These are phyloP conservation scores for Fusarium abutilonis DNA, from an alignment of 2,329 filamentous ascomycete genomes.

Conservation along the genomic window DNA sequence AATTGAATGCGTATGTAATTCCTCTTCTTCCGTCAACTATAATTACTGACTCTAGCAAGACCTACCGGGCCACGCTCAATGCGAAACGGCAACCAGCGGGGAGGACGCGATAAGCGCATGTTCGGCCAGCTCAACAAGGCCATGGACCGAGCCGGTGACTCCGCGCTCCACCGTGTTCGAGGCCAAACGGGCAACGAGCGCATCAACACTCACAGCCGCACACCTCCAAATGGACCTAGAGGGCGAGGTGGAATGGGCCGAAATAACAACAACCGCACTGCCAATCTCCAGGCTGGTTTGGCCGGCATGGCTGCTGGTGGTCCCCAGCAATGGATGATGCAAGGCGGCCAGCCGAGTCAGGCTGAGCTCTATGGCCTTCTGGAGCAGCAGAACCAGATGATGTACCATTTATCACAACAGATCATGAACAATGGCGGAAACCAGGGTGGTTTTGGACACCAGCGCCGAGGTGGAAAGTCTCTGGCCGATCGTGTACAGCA, in stretches of 20 bases:
- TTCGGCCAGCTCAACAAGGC: constrained; percentile 85
- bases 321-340: constrained; percentile 60
- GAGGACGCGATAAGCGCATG: constrained; percentile 80
- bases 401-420: constrained; percentile 77
- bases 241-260: constrained; percentile 61
- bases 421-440: constrained; percentile 63
- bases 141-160: constrained; percentile 80
- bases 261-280: constrained; percentile 60
- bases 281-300: constrained; percentile 62
- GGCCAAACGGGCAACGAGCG: constrained; percentile 76
- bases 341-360: constrained; percentile 59
- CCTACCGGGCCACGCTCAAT: constrained; percentile 96
- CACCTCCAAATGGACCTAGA: constrained; percentile 76
- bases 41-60: constrained; percentile 63
- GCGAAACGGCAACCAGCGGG: constrained; percentile 72
- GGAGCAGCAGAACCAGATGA: constrained; percentile 88
- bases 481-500: constrained; percentile 78
- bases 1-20: constrained; percentile 67
- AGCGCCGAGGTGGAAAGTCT: constrained; percentile 63
- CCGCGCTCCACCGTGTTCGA: constrained; percentile 82
- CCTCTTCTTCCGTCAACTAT: background rate
- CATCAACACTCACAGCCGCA: constrained; percentile 80
- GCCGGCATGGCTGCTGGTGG: constrained; percentile 55
- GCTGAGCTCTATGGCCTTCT: constrained; percentile 76
- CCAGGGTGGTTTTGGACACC: constrained; percentile 53